Conservation (phyloP, 495 filamentous ascomycete species). For the Penicillium cosmopolitanum region DNA sequence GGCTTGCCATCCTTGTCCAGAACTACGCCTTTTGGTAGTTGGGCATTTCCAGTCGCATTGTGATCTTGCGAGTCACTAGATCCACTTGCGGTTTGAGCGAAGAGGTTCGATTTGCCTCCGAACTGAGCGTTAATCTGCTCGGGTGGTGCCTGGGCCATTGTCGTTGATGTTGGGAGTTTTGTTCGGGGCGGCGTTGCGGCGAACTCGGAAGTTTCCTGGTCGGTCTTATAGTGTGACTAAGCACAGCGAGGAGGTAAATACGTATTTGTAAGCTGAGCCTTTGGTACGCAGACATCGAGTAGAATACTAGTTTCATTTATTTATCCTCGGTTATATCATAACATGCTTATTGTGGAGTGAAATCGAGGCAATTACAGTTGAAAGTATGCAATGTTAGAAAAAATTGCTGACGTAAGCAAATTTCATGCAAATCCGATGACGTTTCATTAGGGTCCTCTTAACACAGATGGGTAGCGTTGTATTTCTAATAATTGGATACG, state of each 20-base stretch:
- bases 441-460: too few species aligned
- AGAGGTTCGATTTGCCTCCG: conserved; percentile 17
- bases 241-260: not conserved
- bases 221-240: not conserved
- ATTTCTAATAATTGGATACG: too few species aligned
- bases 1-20: conserved; percentile 94
- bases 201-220: not conserved
- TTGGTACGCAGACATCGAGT: not conserved
- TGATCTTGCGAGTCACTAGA: conserved; percentile 29
- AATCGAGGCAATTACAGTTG: too few species aligned
- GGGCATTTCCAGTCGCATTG: conserved; percentile 33
- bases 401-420: too few species aligned
- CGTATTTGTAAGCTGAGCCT: too few species aligned
- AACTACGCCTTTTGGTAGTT: conserved; percentile 76
- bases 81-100: conserved; percentile 28
- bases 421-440: too few species aligned
- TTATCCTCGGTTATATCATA: too few species aligned
- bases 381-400: too few species aligned
- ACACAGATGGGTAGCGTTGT: too few species aligned
- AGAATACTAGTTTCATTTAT: not conserved
- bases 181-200: not conserved
- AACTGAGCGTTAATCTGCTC: conserved; percentile 21
- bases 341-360: too few species aligned
- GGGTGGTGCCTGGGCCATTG: conserved; percentile 26
- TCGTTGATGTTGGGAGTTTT: not conserved